Evolutionary conservation across 306 rosid genomes (phyloP).

Genomic region (Macrotyloma uniflorum): DNA sequence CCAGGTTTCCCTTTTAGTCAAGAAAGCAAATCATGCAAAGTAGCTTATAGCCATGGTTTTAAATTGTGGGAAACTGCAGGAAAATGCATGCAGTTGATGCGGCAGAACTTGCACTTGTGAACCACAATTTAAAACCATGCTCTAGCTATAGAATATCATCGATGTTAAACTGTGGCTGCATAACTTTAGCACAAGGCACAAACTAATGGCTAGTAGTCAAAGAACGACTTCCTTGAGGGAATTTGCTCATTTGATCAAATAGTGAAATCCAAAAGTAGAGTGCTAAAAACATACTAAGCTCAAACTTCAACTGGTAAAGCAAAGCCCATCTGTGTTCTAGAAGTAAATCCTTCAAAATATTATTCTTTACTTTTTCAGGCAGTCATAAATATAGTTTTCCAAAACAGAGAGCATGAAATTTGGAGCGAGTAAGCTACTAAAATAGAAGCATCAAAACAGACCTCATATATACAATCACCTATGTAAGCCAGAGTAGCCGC

Average conservation of each 20-base stretch:
- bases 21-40: background rate
- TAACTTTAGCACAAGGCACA: background rate
- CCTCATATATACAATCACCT: conserved; percentile 93
- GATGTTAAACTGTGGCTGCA: background rate
- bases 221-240: background rate
- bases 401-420: background rate
- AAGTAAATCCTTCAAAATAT: background rate
- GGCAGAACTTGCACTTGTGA: background rate
- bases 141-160: background rate
- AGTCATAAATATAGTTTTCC: background rate
- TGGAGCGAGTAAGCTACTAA: background rate
- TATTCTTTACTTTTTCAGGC: background rate
- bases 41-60: background rate
- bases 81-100: background rate
- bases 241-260: background rate
- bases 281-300: background rate
- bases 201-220: background rate
- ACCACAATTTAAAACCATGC: background rate
- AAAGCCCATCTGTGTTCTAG: background rate
- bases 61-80: background rate
- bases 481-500: conserved; percentile 84
- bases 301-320: background rate
- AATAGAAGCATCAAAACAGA: conserved; percentile 29
- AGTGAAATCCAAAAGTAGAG: conserved; percentile 2
- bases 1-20: background rate